Conservation (phyloP, 148 eudicot species). For the Rhododendron ferrugineum region DNA sequence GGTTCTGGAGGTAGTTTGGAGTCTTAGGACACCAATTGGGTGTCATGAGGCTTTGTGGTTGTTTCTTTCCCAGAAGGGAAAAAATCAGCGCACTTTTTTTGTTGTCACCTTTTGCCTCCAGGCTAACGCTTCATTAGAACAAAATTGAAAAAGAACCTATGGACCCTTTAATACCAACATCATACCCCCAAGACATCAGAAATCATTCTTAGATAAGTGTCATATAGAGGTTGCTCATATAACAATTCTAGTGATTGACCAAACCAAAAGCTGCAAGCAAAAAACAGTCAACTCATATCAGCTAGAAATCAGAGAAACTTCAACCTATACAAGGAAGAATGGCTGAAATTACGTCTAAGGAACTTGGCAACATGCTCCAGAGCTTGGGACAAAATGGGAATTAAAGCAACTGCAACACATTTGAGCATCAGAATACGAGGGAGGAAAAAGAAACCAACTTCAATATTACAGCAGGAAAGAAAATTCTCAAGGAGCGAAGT, state of each 20-base stretch:
- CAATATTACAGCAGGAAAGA: neutral
- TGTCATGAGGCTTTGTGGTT: neutral
- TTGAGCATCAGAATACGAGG: constrained; percentile 7
- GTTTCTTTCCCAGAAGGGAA: neutral
- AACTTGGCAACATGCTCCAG: constrained; percentile 89
- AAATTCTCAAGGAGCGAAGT: neutral
- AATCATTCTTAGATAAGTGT: neutral
- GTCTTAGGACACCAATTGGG: neutral
- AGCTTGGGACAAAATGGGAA: constrained; percentile 69
- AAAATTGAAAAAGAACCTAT: neutral
- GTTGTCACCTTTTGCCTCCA: neutral
- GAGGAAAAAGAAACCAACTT: constrained; percentile 6
- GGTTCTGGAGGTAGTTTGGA: neutral
- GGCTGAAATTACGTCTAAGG: constrained; percentile 77
- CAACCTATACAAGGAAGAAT: constrained; percentile 80
- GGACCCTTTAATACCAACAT: neutral
- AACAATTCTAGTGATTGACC: neutral
- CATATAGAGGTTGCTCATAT: neutral
- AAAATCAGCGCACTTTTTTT: neutral
- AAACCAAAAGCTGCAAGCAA: neutral
- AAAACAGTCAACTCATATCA: neutral
- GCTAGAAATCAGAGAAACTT: neutral
- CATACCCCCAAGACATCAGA: neutral
- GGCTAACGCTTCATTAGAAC: neutral
- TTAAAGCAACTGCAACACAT: constrained; percentile 69